Percentiles rank a stretch among this genome's conserved stretches.
phyloP scores from a whole-genome alignment of 768 basidiomycete species.

The Leccinum subgranulosum region DNA sequence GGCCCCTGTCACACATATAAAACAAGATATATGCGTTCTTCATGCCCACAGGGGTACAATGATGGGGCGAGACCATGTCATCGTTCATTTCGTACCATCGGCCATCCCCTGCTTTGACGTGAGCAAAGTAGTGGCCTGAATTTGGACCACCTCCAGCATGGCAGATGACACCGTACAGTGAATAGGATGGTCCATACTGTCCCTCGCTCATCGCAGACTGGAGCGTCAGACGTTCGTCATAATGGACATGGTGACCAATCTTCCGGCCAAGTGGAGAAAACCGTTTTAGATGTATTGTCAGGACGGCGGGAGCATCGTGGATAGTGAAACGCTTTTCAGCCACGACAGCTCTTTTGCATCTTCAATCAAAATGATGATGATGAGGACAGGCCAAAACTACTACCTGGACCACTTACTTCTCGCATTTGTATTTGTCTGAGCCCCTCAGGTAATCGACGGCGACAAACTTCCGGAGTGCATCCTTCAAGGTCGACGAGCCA shows the following conservation, averaged over 20 bases:
- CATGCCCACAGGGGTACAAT: constrained; percentile 50
- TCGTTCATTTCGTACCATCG: constrained; percentile 96
- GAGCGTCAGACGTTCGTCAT: constrained; percentile 71
- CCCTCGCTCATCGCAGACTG: constrained; percentile 81
- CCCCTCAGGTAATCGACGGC: constrained; percentile 82
- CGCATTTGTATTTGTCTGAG: constrained; percentile 96
- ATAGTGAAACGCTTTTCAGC: constrained; percentile 91
- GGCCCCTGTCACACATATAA: constrained; percentile 81
- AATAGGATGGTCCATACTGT: constrained; percentile 74
- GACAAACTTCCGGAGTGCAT: constrained; percentile 78
- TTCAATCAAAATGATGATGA: constrained; percentile 30
- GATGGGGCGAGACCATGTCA: constrained; percentile 55
- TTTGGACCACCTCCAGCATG: constrained; percentile 93
- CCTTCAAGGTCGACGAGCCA: constrained; percentile 55
- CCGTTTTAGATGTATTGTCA: constrained; percentile 93
- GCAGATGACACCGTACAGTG: constrained; percentile 87
- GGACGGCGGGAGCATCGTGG: constrained; percentile 79
- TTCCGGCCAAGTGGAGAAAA: constrained; percentile 91
- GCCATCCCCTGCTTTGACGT: constrained; percentile 65
- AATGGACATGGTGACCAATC: constrained; percentile 73
- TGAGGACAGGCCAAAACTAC: background rate
- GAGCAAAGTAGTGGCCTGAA: constrained; percentile 93
- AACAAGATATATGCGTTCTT: constrained; percentile 92
- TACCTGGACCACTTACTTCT: constrained; percentile 67
- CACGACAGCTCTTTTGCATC: constrained; percentile 88